These are phyloP conservation scores for Globisporangium paddicum DNA, from an alignment of 352 stramenopile species.

Conservation along the genomic window DNA sequence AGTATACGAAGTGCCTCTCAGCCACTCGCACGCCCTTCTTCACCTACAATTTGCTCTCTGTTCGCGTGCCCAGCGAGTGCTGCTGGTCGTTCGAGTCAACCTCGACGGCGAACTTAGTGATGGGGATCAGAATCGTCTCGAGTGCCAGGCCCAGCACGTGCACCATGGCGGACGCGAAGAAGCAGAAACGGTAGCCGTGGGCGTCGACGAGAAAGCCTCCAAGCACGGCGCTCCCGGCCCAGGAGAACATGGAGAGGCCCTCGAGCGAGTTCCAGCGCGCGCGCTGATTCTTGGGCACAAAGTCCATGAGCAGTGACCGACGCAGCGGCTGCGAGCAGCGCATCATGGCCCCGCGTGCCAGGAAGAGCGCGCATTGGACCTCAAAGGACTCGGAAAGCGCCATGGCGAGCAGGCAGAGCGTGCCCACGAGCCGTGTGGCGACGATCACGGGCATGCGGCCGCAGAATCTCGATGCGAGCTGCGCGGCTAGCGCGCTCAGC, in stretches of 20 bases:
- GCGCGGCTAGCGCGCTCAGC: constrained; percentile 35
- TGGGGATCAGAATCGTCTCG: constrained; percentile 51
- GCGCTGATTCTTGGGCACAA: constrained; percentile 50
- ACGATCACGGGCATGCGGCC: constrained; percentile 63
- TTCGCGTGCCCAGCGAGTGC: neutral
- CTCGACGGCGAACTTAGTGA: constrained; percentile 36
- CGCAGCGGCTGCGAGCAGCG: constrained; percentile 57
- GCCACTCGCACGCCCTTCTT: no score
- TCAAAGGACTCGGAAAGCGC: constrained; percentile 21
- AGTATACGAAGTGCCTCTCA: no score
- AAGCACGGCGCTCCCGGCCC: constrained; percentile 61
- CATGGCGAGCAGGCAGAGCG: constrained; percentile 44
- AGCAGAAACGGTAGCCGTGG: constrained; percentile 64
- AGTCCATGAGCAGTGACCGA: constrained; percentile 74
- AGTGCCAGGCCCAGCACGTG: constrained; percentile 40
- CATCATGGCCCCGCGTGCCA: constrained; percentile 50
- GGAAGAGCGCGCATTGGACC: constrained; percentile 43
- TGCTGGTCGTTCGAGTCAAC: constrained; percentile 1
- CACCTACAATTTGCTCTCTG: neutral
- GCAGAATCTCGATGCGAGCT: constrained; percentile 26
- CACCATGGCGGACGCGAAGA: constrained; percentile 42
- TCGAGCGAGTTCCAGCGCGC: constrained; percentile 72
- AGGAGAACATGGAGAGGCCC: constrained; percentile 55
- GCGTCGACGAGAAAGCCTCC: constrained; percentile 51
- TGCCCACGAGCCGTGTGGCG: constrained; percentile 29